phyloP scores from a whole-genome alignment of 371 early-diverging fungal species.

The Lichtheimia ornata region DNA sequence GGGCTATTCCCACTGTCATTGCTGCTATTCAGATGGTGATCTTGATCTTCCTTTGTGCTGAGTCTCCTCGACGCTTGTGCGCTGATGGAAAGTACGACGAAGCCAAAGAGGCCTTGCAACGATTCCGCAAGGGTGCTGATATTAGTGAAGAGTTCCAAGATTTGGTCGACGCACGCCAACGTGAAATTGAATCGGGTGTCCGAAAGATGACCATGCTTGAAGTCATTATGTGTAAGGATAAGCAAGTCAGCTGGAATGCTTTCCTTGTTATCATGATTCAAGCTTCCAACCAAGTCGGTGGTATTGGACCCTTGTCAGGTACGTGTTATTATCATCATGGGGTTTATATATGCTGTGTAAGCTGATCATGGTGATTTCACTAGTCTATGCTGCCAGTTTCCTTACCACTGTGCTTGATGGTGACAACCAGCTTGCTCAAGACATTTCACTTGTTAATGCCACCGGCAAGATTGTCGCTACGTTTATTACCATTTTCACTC shows the following conservation, averaged over 20 bases:
- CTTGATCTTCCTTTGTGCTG: constrained; percentile 69
- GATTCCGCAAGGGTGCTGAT: constrained; percentile 55
- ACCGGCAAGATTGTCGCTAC: constrained; percentile 41
- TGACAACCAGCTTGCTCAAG: constrained; percentile 29
- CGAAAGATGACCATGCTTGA: constrained; percentile 38
- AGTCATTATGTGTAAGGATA: constrained; percentile 35
- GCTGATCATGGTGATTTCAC: too few species aligned
- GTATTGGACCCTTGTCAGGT: constrained; percentile 51
- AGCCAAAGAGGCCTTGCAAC: constrained; percentile 56
- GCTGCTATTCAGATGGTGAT: constrained; percentile 60
- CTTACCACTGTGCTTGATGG: constrained; percentile 33
- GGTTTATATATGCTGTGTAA: neutral
- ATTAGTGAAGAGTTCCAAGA: constrained; percentile 40
- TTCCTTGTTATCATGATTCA: constrained; percentile 43
- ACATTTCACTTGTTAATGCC: constrained; percentile 41
- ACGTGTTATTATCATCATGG: constrained; percentile 6
- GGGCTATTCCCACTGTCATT: constrained; percentile 60
- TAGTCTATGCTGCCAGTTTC: constrained; percentile 34
- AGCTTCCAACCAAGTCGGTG: constrained; percentile 50
- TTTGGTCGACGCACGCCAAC: constrained; percentile 40
- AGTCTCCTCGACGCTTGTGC: constrained; percentile 77
- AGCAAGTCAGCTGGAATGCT: constrained; percentile 34
- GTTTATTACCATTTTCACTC: constrained; percentile 31
- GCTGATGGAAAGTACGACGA: constrained; percentile 54
- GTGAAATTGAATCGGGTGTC: constrained; percentile 20